Percentiles rank a stretch among this genome's conserved stretches.
These are phyloP conservation scores for Colletotrichum siamense DNA, from an alignment of 2,329 filamentous ascomycete species.

Conservation along the genomic window DNA sequence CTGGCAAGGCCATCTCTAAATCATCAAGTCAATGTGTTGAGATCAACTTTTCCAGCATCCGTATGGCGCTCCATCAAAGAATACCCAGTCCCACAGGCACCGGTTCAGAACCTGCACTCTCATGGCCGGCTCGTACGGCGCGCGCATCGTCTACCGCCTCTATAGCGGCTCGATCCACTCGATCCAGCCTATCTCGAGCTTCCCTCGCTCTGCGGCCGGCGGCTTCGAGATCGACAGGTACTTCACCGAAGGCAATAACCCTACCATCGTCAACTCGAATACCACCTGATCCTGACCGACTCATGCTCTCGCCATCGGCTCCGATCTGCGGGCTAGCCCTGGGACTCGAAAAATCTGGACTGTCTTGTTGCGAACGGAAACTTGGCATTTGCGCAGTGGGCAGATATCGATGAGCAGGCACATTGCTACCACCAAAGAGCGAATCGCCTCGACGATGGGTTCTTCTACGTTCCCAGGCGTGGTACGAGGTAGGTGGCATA, in stretches of 20 bases:
- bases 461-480: constrained; percentile 27
- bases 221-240: constrained; percentile 1
- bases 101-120: neutral
- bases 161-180: neutral
- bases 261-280: constrained; percentile 9
- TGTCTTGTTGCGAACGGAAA: neutral
- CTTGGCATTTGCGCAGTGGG: neutral
- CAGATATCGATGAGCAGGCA: neutral
- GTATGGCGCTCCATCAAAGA: neutral
- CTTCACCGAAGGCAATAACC: constrained; percentile 16
- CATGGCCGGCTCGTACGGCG: neutral
- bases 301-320: constrained; percentile 3
- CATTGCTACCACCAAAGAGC: neutral
- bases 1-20: neutral
- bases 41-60: neutral
- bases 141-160: neutral
- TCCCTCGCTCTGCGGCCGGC: neutral
- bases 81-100: neutral
- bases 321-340: neutral
- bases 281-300: constrained; percentile 16
- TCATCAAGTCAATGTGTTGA: neutral
- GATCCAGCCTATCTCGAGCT: neutral
- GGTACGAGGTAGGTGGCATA: constrained; percentile 32
- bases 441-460: neutral
- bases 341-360: neutral